Evolutionary conservation across 345 rosid species (phyloP).

Genomic region (Linum tenue): DNA sequence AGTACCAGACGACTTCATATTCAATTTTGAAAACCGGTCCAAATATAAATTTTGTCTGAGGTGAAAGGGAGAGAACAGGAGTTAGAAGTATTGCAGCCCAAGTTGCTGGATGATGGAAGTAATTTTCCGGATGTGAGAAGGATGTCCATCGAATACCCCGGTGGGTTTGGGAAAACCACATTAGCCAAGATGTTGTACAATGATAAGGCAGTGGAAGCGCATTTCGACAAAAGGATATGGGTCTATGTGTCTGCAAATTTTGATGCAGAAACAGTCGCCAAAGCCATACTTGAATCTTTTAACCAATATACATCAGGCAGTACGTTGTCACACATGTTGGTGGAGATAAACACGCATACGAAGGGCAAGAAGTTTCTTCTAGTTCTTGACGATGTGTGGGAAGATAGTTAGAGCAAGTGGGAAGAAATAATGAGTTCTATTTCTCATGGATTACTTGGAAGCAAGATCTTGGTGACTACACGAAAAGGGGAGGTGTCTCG

Average conservation of each 20-base stretch:
- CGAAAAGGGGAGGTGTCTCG: neutral
- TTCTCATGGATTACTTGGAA: neutral
- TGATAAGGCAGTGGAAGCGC: neutral
- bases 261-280: neutral
- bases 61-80: neutral
- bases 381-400: neutral
- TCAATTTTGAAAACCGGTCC: neutral
- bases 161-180: neutral
- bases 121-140: neutral
- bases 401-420: constrained; percentile 1
- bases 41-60: neutral
- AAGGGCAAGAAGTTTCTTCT: constrained; percentile 1
- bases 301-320: neutral
- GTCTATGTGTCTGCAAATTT: constrained; percentile 11
- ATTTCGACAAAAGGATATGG: constrained; percentile 5
- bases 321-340: neutral
- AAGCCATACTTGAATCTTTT: neutral
- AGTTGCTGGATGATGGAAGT: neutral
- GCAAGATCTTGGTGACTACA: neutral
- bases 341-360: neutral
- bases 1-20: neutral
- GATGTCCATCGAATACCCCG: neutral
- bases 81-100: neutral
- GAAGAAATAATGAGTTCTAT: neutral
- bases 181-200: neutral